Conservation (phyloP, 2,329 filamentous ascomycete species). For the Penicillium nordicum region DNA sequence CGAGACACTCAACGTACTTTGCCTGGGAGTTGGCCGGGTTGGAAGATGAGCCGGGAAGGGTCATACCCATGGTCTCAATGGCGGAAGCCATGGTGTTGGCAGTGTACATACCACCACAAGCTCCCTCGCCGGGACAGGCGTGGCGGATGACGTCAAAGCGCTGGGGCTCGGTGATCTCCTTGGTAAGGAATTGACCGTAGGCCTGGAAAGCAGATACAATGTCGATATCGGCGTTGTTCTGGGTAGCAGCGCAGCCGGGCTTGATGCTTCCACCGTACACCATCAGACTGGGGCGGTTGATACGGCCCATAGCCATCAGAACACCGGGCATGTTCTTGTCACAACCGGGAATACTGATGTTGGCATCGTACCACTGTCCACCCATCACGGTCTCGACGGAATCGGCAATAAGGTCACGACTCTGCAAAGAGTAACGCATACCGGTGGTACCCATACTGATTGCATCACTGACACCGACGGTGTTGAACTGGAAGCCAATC, state of each 20-base stretch:
- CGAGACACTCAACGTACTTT: slow-evolving; percentile 70
- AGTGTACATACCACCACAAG: slow-evolving; percentile 83
- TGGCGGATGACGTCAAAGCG: slow-evolving; percentile 92
- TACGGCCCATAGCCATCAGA: slow-evolving; percentile 86
- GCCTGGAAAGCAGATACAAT: slow-evolving; percentile 98
- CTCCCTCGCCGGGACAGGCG: slow-evolving; percentile 79
- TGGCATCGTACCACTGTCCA: slow-evolving; percentile 97
- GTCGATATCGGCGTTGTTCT: slow-evolving; percentile 74
- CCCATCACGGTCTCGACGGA: slow-evolving; percentile 99
- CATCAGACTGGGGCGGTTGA: slow-evolving; percentile 95
- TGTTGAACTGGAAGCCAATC: slow-evolving; percentile 97
- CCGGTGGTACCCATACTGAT: slow-evolving; percentile 98
- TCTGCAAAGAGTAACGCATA: slow-evolving; percentile 94
- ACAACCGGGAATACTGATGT: slow-evolving; percentile 93
- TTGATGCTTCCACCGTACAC: slow-evolving; percentile 95
- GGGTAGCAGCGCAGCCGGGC: slow-evolving; percentile 76
- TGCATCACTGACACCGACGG: slow-evolving; percentile 92
- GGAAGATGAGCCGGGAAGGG: slow-evolving; percentile 76
- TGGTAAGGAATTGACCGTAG: slow-evolving; percentile 90
- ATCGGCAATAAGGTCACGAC: slow-evolving; percentile 93
- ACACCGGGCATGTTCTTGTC: slow-evolving; percentile 99
- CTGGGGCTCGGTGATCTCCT: slow-evolving; percentile 85
- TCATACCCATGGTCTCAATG: slow-evolving; percentile 71
- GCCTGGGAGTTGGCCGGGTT: slow-evolving; percentile 70
- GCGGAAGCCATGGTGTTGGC: slow-evolving; percentile 74